Evolutionary conservation across 208 protist species (phyloP).

Genomic region (Kentomonas sorsogonicus): DNA sequence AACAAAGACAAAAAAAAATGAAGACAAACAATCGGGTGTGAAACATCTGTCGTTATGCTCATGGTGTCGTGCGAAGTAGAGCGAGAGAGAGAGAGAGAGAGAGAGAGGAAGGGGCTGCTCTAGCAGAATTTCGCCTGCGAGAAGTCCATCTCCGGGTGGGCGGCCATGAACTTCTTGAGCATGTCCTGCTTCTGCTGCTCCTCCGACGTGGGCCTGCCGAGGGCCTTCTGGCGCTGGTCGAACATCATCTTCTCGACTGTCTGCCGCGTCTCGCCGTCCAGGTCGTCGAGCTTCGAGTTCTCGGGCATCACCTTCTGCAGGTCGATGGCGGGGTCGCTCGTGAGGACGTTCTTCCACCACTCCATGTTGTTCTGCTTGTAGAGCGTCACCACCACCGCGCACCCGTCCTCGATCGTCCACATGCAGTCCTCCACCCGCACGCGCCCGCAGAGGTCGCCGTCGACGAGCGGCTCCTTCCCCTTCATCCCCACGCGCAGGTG

Average conservation of each 20-base stretch:
- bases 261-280: slow-evolving; percentile 91
- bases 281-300: slow-evolving; percentile 93
- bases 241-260: slow-evolving; percentile 97
- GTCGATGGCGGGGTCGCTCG: slow-evolving; percentile 88
- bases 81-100: background rate
- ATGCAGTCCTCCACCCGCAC: slow-evolving; percentile 84
- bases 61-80: no score
- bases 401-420: slow-evolving; percentile 92
- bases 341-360: slow-evolving; percentile 91
- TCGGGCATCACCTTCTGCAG: slow-evolving; percentile 92
- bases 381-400: slow-evolving; percentile 78
- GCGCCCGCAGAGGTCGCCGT: slow-evolving; percentile 69
- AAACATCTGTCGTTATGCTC: background rate
- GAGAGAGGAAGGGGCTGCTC: background rate
- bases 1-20: slow-evolving; percentile 2
- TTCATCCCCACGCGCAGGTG: slow-evolving; percentile 80
- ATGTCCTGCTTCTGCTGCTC: slow-evolving; percentile 77
- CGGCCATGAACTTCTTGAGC: slow-evolving; percentile 47
- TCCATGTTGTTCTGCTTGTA: slow-evolving; percentile 89
- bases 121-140: slow-evolving; percentile 93
- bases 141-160: slow-evolving; percentile 95
- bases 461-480: slow-evolving; percentile 71
- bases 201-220: slow-evolving; percentile 92
- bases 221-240: slow-evolving; percentile 91
- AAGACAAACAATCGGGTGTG: no score